These are phyloP conservation scores for Scleroderma citrinum DNA, from an alignment of 768 basidiomycete species.

Conservation along the genomic window DNA sequence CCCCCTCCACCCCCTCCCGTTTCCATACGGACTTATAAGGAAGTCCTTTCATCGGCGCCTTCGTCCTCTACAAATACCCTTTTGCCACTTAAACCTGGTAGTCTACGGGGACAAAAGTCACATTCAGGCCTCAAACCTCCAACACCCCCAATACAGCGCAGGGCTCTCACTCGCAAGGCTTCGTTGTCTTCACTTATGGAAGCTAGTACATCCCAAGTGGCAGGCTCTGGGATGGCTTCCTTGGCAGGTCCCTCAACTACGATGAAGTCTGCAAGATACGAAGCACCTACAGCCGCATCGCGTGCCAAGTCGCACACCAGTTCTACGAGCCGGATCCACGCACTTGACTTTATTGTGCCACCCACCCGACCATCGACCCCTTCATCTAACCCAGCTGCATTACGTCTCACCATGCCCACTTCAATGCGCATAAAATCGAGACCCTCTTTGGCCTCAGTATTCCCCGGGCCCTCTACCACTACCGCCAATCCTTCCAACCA, in stretches of 20 bases:
- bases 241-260: constrained; percentile 29
- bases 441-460: constrained; percentile 71
- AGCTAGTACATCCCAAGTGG: constrained; percentile 46
- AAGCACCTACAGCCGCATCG: constrained; percentile 76
- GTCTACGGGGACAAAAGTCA: constrained; percentile 79
- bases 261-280: constrained; percentile 49
- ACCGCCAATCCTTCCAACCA: constrained; percentile 29
- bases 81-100: constrained; percentile 63
- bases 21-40: constrained; percentile 53
- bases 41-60: constrained; percentile 44
- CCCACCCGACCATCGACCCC: constrained; percentile 77
- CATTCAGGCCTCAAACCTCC: constrained; percentile 76
- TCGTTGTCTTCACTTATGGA: constrained; percentile 74
- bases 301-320: constrained; percentile 66
- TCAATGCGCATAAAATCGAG: constrained; percentile 70
- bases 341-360: constrained; percentile 61
- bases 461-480: constrained; percentile 41
- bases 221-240: constrained; percentile 43
- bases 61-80: constrained; percentile 49
- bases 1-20: constrained; percentile 49
- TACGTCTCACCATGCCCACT: constrained; percentile 85
- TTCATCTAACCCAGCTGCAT: constrained; percentile 67
- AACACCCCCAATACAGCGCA: constrained; percentile 59
- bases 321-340: constrained; percentile 56
- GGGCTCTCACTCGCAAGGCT: constrained; percentile 62